These are phyloP conservation scores for Aspergillus tubingensis DNA, from an alignment of 2,329 filamentous ascomycete genomes.

Conservation along the genomic window DNA sequence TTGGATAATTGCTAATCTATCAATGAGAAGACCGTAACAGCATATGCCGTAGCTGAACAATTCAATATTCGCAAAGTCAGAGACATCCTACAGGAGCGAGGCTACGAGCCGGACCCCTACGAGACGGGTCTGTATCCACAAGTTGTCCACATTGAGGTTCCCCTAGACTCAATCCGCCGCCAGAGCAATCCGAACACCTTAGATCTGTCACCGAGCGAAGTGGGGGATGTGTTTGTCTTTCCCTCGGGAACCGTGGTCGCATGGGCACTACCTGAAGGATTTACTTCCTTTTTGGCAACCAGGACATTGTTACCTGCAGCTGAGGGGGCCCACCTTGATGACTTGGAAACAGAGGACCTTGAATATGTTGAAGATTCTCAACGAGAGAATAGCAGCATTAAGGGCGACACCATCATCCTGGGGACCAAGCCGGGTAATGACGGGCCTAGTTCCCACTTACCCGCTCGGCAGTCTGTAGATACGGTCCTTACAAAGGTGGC, in stretches of 20 bases:
- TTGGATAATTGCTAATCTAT: slow-evolving; percentile 16
- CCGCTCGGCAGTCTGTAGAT: slow-evolving; percentile 49
- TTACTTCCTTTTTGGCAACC: slow-evolving; percentile 69
- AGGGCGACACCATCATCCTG: slow-evolving; percentile 84
- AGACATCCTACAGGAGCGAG: slow-evolving; percentile 58
- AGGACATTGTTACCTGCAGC: slow-evolving; percentile 74
- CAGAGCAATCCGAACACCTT: slow-evolving; percentile 44
- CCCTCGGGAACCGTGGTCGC: slow-evolving; percentile 91
- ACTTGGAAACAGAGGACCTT: slow-evolving; percentile 83
- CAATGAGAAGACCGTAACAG: slow-evolving; percentile 55
- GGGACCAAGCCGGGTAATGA: slow-evolving; percentile 64
- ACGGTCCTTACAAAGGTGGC: slow-evolving; percentile 88
- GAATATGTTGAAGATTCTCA: slow-evolving; percentile 78
- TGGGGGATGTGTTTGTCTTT: slow-evolving; percentile 92
- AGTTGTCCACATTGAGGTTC: slow-evolving; percentile 62
- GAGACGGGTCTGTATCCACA: slow-evolving; percentile 65
- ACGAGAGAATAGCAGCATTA: slow-evolving; percentile 73
- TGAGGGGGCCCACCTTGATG: slow-evolving; percentile 68
- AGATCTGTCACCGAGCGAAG: slow-evolving; percentile 46
- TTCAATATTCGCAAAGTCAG: slow-evolving; percentile 63
- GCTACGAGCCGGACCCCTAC: slow-evolving; percentile 64
- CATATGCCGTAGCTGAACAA: slow-evolving; percentile 68
- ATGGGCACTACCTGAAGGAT: slow-evolving; percentile 80
- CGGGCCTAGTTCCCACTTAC: slow-evolving; percentile 23
- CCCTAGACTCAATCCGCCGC: slow-evolving; percentile 48